These are phyloP conservation scores for Fusarium paranaense DNA, from an alignment of 2,329 filamentous ascomycete genomes.

Conservation along the genomic window DNA sequence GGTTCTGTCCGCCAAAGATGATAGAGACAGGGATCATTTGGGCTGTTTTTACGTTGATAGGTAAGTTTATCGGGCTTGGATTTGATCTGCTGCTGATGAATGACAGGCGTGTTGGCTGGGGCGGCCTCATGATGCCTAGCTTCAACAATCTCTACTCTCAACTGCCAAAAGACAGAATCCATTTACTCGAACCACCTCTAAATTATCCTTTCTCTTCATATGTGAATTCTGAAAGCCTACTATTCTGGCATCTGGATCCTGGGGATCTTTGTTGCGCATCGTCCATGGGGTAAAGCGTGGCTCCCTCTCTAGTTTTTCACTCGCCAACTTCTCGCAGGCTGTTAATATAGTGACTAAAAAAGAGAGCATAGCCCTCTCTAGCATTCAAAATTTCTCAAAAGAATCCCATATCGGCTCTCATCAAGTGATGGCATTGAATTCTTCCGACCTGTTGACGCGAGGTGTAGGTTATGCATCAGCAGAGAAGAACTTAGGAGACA, in stretches of 20 bases:
- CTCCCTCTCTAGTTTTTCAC: neutral
- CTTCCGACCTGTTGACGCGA: neutral
- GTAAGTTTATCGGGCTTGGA: neutral
- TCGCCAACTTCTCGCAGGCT: neutral
- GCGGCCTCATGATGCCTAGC: constrained; percentile 18
- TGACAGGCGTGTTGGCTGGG: constrained; percentile 22
- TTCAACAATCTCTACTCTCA: neutral
- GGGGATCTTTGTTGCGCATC: neutral
- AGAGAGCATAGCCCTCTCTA: neutral
- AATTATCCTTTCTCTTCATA: neutral
- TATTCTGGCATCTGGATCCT: neutral
- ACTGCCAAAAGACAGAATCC: neutral
- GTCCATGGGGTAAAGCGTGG: neutral
- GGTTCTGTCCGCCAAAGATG: constrained; percentile 28
- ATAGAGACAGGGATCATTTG: constrained; percentile 17
- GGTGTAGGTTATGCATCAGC: neutral
- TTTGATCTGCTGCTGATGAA: neutral
- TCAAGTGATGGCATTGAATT: neutral
- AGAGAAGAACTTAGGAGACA: neutral
- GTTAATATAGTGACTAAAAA: neutral
- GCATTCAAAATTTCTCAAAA: neutral
- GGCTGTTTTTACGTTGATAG: constrained; percentile 15
- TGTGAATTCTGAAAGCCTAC: neutral
- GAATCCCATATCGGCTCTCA: neutral
- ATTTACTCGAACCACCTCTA: neutral